Evolutionary conservation across 495 filamentous ascomycete species (phyloP), one percentile per base, ranked within the genome.

Genomic region (Hypoxylon trugodes): DNA sequence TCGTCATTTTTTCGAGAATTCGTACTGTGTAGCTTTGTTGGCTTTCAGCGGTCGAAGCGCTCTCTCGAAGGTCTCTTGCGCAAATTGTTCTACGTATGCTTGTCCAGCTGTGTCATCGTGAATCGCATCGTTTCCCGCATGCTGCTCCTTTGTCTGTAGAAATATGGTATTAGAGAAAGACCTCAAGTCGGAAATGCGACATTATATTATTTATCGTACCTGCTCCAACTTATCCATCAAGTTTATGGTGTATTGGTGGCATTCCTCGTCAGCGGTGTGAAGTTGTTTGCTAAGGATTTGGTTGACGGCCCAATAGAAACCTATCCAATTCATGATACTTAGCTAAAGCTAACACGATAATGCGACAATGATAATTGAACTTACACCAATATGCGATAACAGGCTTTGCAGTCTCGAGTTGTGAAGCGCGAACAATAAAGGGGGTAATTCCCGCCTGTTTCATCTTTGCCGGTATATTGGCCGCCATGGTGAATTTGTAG

Each of bases 11-110:
- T 6, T 47, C 36, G 6, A 30, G 30, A 45, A 16, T 7, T 21
- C 83, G 33, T 81, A 95, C 92, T 84, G 88, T 30, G 95, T 92
- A 45, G 90, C 93, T 71, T 88, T 92, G 74, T 95, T 89, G 37
- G 88, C 89, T 48, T 89, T 86, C 68, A 98, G 85, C 3, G 90
- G 86, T 16, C 88, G 85, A 47, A 96, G 90, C 4, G 90, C 96
- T 55, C 92, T 84, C 19, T 89, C 81, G 50, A 99, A 92, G 9
- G 93, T 91, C 70, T 96, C 90, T 61, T 91, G 78, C 6, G 86
- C 93, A 73, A 99, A 99, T 69, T 97, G 90, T 76, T 97, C 93
- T 30, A 97, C 87, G 69, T 96, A 96, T 52, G 92, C 93, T 69
- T 90, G 90, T 0, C 90, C 93, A 2, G 92, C 91, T 7, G 87